Evolutionary conservation across 768 basidiomycete genomes (phyloP).

Genomic region (Leccinum uliginosum): DNA sequence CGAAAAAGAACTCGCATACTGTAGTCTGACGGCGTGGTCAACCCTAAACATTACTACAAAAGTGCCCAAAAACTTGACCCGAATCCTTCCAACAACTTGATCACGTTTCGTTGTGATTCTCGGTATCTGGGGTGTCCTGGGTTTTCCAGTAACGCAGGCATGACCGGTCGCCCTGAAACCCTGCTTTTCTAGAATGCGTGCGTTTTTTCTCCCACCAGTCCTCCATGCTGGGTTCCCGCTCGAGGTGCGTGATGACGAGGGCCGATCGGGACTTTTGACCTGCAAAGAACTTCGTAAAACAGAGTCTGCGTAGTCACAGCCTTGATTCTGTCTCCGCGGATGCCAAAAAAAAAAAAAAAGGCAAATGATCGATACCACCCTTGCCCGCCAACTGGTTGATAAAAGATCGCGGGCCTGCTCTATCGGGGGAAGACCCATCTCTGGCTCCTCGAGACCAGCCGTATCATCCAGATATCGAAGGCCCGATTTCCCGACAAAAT

Average conservation of each 20-base stretch:
- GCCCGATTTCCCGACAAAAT: neutral
- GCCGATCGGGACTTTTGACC: constrained; percentile 28
- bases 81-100: constrained; percentile 11
- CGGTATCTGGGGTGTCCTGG: constrained; percentile 27
- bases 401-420: constrained; percentile 30
- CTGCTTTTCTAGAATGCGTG: constrained; percentile 15
- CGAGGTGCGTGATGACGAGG: constrained; percentile 39
- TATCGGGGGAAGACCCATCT: constrained; percentile 28
- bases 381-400: constrained; percentile 26
- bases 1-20: too few relatives aligned
- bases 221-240: constrained; percentile 33
- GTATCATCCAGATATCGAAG: constrained; percentile 12
- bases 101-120: constrained; percentile 18
- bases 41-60: constrained; percentile 12
- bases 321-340: constrained; percentile 39
- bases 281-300: constrained; percentile 40
- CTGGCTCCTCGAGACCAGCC: constrained; percentile 31
- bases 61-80: constrained; percentile 20
- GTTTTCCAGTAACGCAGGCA: constrained; percentile 36
- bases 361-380: constrained; percentile 38
- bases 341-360: too few relatives aligned
- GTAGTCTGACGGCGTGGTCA: neutral
- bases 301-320: constrained; percentile 31
- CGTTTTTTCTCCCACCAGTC: constrained; percentile 32
- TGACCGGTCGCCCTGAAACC: constrained; percentile 26